Percentiles rank a stretch among this genome's conserved stretches.
Conservation (phyloP, 202 grass and related monocot species). For the Brachypodium distachyon region DNA sequence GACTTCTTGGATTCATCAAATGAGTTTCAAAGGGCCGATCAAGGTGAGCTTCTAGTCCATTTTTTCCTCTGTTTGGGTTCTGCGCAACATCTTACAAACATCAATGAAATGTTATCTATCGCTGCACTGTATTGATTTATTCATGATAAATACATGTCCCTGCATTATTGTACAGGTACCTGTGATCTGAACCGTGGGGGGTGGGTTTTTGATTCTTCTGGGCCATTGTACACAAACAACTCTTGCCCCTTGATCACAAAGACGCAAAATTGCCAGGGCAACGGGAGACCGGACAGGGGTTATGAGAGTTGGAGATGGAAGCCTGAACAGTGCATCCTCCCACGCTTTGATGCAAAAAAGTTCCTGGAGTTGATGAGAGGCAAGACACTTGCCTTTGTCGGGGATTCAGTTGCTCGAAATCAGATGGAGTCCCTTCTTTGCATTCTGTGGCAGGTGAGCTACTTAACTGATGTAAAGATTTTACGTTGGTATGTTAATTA, state of each 20-base stretch:
- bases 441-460: slow-evolving; percentile 77
- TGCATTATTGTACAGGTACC: slow-evolving; percentile 37
- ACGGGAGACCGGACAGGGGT: slow-evolving; percentile 71
- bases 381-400: slow-evolving; percentile 82
- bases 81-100: neutral
- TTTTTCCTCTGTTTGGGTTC: neutral
- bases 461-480: neutral
- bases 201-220: slow-evolving; percentile 63
- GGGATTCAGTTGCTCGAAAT: slow-evolving; percentile 89
- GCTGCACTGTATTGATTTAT: neutral
- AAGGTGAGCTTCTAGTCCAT: slow-evolving; percentile 2
- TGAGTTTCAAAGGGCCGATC: neutral
- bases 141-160: neutral
- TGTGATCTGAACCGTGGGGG: slow-evolving; percentile 68
- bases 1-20: neutral
- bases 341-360: slow-evolving; percentile 54
- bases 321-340: slow-evolving; percentile 54
- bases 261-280: slow-evolving; percentile 79
- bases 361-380: slow-evolving; percentile 86
- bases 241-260: slow-evolving; percentile 75
- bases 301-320: slow-evolving; percentile 86
- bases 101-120: neutral
- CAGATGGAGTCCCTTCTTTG: slow-evolving; percentile 91
- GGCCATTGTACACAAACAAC: slow-evolving; percentile 81
- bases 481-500: neutral